phyloP scores from a whole-genome alignment of 1,139 yeast genomes.

The Suhomyces ambrosiae region DNA sequence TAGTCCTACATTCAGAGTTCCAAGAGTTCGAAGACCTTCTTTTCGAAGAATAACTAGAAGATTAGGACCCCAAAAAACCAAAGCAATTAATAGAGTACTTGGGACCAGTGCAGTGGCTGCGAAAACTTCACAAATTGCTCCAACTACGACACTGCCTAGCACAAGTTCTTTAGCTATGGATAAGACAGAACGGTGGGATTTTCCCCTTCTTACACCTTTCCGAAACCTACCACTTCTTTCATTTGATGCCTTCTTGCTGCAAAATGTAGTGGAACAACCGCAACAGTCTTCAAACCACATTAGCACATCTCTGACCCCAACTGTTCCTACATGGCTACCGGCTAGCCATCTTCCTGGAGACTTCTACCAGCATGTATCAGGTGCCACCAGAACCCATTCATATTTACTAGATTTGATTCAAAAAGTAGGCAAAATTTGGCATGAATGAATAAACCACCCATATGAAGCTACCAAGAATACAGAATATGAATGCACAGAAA shows the following conservation, averaged over 20 bases:
- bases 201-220: background rate
- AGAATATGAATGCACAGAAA: too few relatives aligned
- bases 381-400: background rate
- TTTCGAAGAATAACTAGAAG: background rate
- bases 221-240: background rate
- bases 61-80: too few relatives aligned
- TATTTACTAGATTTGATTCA: background rate
- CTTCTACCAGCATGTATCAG: background rate
- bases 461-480: too few relatives aligned
- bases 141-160: too few relatives aligned
- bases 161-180: too few relatives aligned
- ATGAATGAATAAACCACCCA: too few relatives aligned
- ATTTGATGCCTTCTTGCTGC: too few relatives aligned
- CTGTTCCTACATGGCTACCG: background rate
- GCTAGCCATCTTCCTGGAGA: background rate
- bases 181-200: too few relatives aligned
- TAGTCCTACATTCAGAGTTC: too few relatives aligned
- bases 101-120: too few relatives aligned
- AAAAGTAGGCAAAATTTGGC: too few relatives aligned
- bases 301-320: background rate
- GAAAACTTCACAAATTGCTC: background rate
- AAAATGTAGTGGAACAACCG: background rate
- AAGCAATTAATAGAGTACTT: too few relatives aligned
- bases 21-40: background rate
- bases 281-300: background rate